phyloP scores from a whole-genome alignment of 1,139 yeast genomes.

The Candida labiduridarum region DNA sequence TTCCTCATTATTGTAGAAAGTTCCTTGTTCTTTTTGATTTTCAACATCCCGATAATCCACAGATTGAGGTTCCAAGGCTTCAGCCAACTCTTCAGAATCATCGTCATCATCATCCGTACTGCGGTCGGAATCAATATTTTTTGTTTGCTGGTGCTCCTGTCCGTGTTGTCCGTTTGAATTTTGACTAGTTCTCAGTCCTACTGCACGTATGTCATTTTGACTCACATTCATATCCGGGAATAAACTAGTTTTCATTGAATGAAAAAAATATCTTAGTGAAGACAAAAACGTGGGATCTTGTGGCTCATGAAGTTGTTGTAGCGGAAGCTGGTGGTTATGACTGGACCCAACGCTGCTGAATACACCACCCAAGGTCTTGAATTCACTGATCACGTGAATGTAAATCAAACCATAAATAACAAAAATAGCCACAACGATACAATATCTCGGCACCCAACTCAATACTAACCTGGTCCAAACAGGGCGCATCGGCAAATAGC shows the following conservation, averaged over 20 bases:
- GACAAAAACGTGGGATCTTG: slow-evolving; percentile 39
- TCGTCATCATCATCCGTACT: slow-evolving; percentile 10
- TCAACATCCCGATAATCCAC: slow-evolving; percentile 5
- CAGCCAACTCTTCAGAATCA: slow-evolving; percentile 17
- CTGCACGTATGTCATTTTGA: not conserved
- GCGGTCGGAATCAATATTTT: not conserved
- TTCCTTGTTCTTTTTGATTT: slow-evolving; percentile 6
- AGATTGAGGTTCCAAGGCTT: slow-evolving; percentile 11
- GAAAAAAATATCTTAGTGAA: slow-evolving; percentile 34
- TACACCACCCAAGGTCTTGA: slow-evolving; percentile 53
- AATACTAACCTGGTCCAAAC: slow-evolving; percentile 74
- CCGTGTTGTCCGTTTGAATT: not conserved
- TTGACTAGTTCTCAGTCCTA: not conserved
- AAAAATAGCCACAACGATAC: slow-evolving; percentile 63
- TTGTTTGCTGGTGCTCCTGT: not conserved
- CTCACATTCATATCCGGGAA: slow-evolving; percentile 27
- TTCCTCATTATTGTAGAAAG: slow-evolving; percentile 26
- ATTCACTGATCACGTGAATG: slow-evolving; percentile 67
- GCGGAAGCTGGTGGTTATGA: slow-evolving; percentile 9
- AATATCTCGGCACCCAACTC: slow-evolving; percentile 83
- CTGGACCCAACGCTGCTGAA: slow-evolving; percentile 21
- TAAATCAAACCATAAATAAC: slow-evolving; percentile 72
- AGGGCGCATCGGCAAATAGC: slow-evolving; percentile 76
- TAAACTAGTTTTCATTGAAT: slow-evolving; percentile 24
- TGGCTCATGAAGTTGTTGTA: slow-evolving; percentile 11